Evolutionary conservation across 2,329 filamentous ascomycete genomes (phyloP), one percentile per base, ranked within the genome.

Genomic region (Phaeophleospora eucalypticola): DNA sequence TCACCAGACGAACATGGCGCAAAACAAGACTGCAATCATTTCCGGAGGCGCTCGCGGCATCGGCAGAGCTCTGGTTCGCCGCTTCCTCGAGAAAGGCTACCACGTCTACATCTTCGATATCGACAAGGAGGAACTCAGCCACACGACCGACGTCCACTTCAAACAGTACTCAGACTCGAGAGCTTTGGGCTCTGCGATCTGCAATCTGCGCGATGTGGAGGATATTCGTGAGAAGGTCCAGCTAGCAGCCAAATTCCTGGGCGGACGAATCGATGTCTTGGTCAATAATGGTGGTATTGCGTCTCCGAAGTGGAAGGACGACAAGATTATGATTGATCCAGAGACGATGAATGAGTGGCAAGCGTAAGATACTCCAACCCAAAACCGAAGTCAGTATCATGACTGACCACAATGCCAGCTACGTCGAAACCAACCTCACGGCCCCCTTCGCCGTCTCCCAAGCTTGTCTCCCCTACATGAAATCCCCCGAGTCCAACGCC

Each of bases 271-370:
- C 8, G 64, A 71, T 51, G 68, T 70, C 14, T 59, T 71, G 3
- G 60, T 71, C 50, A 71, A 71, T 57, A 71, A 71, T 46, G 69
- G 67, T 10, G 69, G 45, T 54, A 69, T 61, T 58, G 66, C 45
- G 41, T 54, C 36, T 49, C 64, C 58, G 39, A 62, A 42, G 47
- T 68, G 59, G 60, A 58, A 52, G n/a, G 53, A 62, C 39, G 64
- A 59, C 8, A 49, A 54, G 39, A 56, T 55, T 7, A 65, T 68
- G 52, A 58, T 61, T 38, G 59, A 65, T 42, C 56, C 61, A 37
- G 54, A 53, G 4, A 65, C 64, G 2, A 46, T 68, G 9, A 54
- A 61, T 4, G 59, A 70, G 41, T 71, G 68, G 66, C 59, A 64
- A 35, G 58, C 58, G 57, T 60, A 38, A 17, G 9, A 38, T 4